Evolutionary conservation across 345 rosid species (phyloP), one percentile per base, ranked within the genome.

Genomic region (Hibiscus mutabilis): DNA sequence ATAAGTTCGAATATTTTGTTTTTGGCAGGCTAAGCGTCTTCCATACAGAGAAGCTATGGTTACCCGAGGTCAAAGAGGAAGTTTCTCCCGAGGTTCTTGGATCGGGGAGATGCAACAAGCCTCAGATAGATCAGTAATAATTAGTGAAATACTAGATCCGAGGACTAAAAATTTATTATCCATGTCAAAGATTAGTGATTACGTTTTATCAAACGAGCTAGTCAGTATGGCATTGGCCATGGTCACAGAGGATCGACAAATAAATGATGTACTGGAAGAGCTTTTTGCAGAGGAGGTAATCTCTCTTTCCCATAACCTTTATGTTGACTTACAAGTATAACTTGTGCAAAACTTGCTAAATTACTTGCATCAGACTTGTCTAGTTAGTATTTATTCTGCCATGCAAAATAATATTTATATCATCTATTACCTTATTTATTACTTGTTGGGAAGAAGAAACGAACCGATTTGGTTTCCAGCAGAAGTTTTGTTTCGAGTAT

Each of bases 31-130:
- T 11, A 89, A 84, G 79, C 91, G 90, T 25, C 91, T 89, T 46
- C 95, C 91, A 2, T 86, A 59, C 37, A 78, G 80, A 68, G 89
- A 82, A 71, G 80, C 86, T 21, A 78, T 75, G 75, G 75, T 66
- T 24, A 61, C 73, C 68, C 84, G 66, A 65, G 69, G 65, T 53
- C 78, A 67, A 52, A 76, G 85, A 70, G 91, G 85, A 71, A 81
- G 84, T 76, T 74, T 84, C 72, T 86, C 89, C 13, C 89, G 75
- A 44, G 80, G 85, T 57, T 84, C 91, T 29, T 87, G 90, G 95
- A 89, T 87, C 55, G 91, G 91, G 47, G 95, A 87, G 76, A 89
- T 89, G 94, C 94, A 89, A 72, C 86, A 89, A 79, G 89, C 91
- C 74, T 89, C 95, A 1, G 87, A 84, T 78, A 80, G 83, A 62